Percentiles rank a stretch among this genome's conserved stretches.
Conservation (phyloP, 768 basidiomycete species). For the Naganishia friedmannii region DNA sequence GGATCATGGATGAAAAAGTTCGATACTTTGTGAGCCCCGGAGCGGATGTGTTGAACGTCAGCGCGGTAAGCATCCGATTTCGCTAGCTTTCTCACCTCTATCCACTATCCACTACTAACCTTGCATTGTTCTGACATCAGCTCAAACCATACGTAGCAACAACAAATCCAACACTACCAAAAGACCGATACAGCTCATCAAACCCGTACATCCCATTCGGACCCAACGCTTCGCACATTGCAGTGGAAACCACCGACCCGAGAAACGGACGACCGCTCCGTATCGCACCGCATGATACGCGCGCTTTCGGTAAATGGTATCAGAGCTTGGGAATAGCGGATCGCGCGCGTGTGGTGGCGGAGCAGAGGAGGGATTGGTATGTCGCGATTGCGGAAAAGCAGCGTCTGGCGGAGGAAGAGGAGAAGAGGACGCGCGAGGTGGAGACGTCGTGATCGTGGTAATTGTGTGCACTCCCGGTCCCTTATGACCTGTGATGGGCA, state of each 20-base stretch:
- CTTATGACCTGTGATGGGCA: too few species aligned
- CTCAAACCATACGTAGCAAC: constrained; percentile 42
- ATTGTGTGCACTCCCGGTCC: too few species aligned
- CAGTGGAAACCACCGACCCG: constrained; percentile 29
- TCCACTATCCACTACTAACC: not conserved
- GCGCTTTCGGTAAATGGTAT: constrained; percentile 39
- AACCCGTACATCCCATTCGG: constrained; percentile 31
- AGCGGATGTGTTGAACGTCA: constrained; percentile 39
- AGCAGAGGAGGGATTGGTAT: constrained; percentile 47
- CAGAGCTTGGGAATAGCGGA: constrained; percentile 33
- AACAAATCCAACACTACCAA: constrained; percentile 2
- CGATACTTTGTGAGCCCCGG: constrained; percentile 74
- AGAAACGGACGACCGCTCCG: constrained; percentile 25
- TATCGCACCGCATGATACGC: constrained; percentile 27
- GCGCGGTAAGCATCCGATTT: constrained; percentile 36
- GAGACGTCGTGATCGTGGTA: not conserved
- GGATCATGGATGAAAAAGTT: constrained; percentile 76
- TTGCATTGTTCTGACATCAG: constrained; percentile 19
- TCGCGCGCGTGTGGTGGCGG: constrained; percentile 40
- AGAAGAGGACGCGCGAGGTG: constrained; percentile 17
- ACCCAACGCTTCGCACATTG: constrained; percentile 23
- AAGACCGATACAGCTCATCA: constrained; percentile 29
- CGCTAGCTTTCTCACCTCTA: not conserved
- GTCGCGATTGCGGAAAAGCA: constrained; percentile 14
- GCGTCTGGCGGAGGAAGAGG: constrained; percentile 15